Base-by-base conservation (phyloP, 2,329 filamentous ascomycete species). In the Aureobasidium leucospermi region DNA sequence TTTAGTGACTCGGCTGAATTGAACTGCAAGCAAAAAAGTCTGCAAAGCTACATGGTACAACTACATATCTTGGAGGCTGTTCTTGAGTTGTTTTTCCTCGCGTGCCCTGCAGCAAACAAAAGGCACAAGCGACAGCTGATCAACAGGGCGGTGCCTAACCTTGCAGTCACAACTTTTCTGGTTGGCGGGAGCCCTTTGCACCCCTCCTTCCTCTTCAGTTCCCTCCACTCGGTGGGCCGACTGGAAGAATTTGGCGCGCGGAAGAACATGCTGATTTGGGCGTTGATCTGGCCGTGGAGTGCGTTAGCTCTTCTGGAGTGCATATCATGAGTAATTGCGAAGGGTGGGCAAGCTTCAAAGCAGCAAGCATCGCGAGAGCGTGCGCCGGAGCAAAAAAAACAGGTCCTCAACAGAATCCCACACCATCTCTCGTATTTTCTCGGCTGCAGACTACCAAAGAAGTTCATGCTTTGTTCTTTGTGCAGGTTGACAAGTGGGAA, bases 241-340 rank as follows among this genome's bases (percentile, higher is more conserved):
- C 36, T 29, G 36, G 32, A 16, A 41, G 7, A 31, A 39, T 51
- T 41, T 36, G 15, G 34, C 11, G 29, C 19, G 29, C 48, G 48
- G 48, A 52, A 29, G 48, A 31, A 52, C 23, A 41, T 39, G 23
- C 48, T 51, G 36, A 36, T 29, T 41, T 31, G 48, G 23, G 36
- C 34, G 32, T 19, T 16, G 48, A 52, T 52, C 48, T 52, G 48
- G 36, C 19, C 23, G 6, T 39, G 48, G 10, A 29, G 34, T 39
- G 48, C 34, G 16, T 38, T 52, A 52, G 48, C 48, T 31, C 36
- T 52, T 23, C 34, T 7, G 48, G 48, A 52, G 48, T 52, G 48
- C 48, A 52, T 52, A 41, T 52, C 13, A 31, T 52, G 47, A 51
- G 47, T 51, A 51, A 51, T 51, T 8, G 47, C 19, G 19, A 6